Percentiles rank a stretch among this genome's conserved stretches.
These are phyloP conservation scores for Mycena indigotica DNA, from an alignment of 768 basidiomycete genomes.

Conservation along the genomic window DNA sequence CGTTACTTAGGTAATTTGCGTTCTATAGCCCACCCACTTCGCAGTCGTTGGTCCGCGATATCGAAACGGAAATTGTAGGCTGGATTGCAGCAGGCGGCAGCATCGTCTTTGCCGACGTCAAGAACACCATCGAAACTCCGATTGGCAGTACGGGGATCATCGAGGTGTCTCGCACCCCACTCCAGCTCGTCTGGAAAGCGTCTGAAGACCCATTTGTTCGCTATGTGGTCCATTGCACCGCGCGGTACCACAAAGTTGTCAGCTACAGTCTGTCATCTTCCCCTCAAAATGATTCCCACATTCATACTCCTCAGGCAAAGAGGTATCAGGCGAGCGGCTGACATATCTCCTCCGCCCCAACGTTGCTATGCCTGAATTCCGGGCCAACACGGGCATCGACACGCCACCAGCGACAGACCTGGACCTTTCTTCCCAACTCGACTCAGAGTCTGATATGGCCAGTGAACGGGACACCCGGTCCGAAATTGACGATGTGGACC, in stretches of 20 bases:
- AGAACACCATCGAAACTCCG: conserved; percentile 33
- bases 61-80: conserved; percentile 61
- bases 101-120: conserved; percentile 52
- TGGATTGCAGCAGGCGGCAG: conserved; percentile 67
- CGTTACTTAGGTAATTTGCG: too few species aligned
- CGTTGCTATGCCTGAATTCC: conserved; percentile 58
- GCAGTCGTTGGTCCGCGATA: conserved; percentile 55
- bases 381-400: conserved; percentile 47
- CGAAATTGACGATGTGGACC: conserved; percentile 36
- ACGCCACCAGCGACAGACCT: conserved; percentile 77
- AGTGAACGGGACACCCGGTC: conserved; percentile 54
- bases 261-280: conserved; percentile 67
- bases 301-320: conserved; percentile 50
- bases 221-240: conserved; percentile 82
- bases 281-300: not conserved
- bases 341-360: conserved; percentile 85
- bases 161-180: conserved; percentile 68
- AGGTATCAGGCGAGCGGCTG: conserved; percentile 57
- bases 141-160: conserved; percentile 57
- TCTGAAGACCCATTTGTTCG: conserved; percentile 72
- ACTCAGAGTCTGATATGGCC: conserved; percentile 55
- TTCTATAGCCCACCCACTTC: too few species aligned
- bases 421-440: conserved; percentile 53
- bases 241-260: conserved; percentile 76
- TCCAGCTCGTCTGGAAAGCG: conserved; percentile 75